Percentiles rank a stretch among this genome's conserved stretches.
These are phyloP conservation scores for Phallus indusiatus DNA, from an alignment of 768 basidiomycete genomes.

Conservation along the genomic window DNA sequence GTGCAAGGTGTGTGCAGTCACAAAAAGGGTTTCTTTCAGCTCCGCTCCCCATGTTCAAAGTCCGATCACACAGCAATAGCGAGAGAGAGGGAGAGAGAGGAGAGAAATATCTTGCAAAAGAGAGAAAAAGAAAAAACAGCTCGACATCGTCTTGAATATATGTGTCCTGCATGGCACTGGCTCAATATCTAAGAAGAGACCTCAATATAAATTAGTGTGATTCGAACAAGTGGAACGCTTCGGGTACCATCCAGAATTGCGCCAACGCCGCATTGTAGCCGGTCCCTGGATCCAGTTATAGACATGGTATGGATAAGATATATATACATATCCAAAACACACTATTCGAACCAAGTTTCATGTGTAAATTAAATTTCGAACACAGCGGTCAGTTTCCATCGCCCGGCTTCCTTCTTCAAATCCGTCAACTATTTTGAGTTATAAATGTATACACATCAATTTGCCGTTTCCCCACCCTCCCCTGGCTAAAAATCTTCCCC, in stretches of 20 bases:
- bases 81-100: not conserved
- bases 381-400: not conserved
- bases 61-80: not conserved
- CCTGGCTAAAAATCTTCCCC: not conserved
- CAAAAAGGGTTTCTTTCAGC: not conserved
- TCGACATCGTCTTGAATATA: not conserved
- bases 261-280: constrained; percentile 4
- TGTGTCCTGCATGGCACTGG: not conserved
- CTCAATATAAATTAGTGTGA: not conserved
- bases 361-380: not conserved
- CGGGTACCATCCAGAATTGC: not conserved
- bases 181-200: not conserved
- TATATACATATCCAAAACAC: not conserved
- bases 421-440: not conserved
- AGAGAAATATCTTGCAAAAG: not conserved
- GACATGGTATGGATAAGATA: not conserved
- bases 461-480: not conserved
- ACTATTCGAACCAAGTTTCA: not conserved
- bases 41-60: not conserved
- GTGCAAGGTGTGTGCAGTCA: not conserved
- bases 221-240: not conserved
- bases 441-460: not conserved
- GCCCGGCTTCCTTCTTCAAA: not conserved
- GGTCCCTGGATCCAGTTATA: constrained; percentile 3
- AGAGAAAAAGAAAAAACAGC: not conserved